phyloP scores from a whole-genome alignment of 116 monocot genomes.

The Phalaenopsis hybrid region DNA sequence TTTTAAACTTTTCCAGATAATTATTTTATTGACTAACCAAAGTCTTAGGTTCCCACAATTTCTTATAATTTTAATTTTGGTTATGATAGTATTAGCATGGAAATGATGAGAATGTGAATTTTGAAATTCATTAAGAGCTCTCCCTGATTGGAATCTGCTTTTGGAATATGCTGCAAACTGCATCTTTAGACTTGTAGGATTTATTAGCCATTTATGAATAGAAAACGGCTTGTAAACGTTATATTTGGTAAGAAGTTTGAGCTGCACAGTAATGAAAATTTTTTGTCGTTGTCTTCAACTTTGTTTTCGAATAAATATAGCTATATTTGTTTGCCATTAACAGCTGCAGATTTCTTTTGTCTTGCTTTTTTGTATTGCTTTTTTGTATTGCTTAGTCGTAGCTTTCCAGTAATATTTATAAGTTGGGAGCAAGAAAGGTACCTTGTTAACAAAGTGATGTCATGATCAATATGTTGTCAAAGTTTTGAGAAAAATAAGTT shows the following conservation, averaged over 20 bases:
- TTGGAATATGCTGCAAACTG: background rate
- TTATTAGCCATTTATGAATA: background rate
- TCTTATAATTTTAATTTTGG: background rate
- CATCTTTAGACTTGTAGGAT: background rate
- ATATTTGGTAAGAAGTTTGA: background rate
- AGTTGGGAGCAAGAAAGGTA: background rate
- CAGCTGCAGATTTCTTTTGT: background rate
- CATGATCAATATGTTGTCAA: background rate
- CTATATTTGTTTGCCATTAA: background rate
- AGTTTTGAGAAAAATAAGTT: too few species aligned
- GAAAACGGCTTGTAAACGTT: background rate
- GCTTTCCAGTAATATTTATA: too few species aligned
- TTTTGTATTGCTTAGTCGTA: too few species aligned
- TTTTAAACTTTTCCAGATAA: background rate
- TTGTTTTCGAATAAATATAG: background rate
- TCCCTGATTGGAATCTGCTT: background rate
- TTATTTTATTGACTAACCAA: background rate
- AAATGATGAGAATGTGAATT: background rate
- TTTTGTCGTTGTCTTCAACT: background rate
- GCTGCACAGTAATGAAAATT: background rate
- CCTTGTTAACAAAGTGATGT: background rate
- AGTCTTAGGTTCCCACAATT: background rate
- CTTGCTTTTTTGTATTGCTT: background rate
- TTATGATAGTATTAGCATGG: background rate
- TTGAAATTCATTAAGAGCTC: background rate